A percentile compares a stretch with the other conserved stretches of the same genome.
Conservation (phyloP, 257 asterid species). For the Osmanthus fragrans region DNA sequence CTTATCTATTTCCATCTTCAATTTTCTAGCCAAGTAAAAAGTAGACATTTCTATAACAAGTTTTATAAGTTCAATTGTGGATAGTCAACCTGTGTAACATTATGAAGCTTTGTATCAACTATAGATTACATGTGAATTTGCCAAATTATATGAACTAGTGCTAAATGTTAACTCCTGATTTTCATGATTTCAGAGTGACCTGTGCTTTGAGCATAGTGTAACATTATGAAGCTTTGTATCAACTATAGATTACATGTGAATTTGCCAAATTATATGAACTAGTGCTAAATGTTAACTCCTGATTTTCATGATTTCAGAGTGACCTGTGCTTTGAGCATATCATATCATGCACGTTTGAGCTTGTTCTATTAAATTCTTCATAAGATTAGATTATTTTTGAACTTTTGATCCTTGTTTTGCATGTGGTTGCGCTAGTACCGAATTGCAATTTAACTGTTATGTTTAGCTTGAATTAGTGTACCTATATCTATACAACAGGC, state of each 20-base stretch:
- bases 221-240: too few species aligned
- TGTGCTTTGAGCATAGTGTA: background rate
- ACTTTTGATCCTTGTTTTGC: background rate
- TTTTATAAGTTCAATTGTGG: too few species aligned
- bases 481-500: constrained; percentile 37
- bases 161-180: background rate
- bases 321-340: background rate
- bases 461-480: background rate
- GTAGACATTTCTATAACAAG: background rate
- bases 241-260: background rate
- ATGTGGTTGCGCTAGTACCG: background rate
- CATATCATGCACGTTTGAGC: background rate
- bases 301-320: background rate
- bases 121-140: background rate
- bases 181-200: background rate
- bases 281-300: background rate
- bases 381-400: background rate
- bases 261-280: background rate
- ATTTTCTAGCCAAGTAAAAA: background rate
- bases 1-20: too few species aligned
- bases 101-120: background rate
- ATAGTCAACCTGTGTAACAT: background rate
- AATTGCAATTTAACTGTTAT: background rate
- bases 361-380: background rate
- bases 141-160: background rate